Conservation (phyloP, 306 rosid species). For the Cicer pinnatifidum region DNA sequence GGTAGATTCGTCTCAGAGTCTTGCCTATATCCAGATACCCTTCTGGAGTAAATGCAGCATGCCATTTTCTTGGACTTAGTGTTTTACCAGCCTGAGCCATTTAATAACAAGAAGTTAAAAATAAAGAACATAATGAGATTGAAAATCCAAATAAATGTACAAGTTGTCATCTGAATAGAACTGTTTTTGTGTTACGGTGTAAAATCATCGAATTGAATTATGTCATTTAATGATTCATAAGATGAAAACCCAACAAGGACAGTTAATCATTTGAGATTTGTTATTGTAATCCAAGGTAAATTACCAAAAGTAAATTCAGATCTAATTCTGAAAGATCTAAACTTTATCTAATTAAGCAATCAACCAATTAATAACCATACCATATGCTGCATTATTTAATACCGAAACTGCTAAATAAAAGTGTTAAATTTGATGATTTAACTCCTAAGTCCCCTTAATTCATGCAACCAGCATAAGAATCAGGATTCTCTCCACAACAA, state of each 20-base stretch:
- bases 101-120: conserved; percentile 33
- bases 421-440: conserved; percentile 4
- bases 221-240: conserved; percentile 8
- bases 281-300: conserved; percentile 35
- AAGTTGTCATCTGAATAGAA: conserved; percentile 15
- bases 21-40: conserved; percentile 85
- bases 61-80: conserved; percentile 90
- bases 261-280: conserved; percentile 17
- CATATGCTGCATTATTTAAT: conserved; percentile 3
- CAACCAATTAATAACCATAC: conserved; percentile 35
- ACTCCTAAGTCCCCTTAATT: neutral
- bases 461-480: conserved; percentile 1
- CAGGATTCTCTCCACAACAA: neutral
- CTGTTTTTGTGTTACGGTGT: neutral
- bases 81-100: conserved; percentile 88
- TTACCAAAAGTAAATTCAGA: conserved; percentile 32
- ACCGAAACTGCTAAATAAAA: conserved; percentile 4
- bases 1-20: conserved; percentile 81
- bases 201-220: conserved; percentile 28
- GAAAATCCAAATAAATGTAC: conserved; percentile 26
- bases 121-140: conserved; percentile 11
- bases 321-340: conserved; percentile 10
- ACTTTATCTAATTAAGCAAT: conserved; percentile 20
- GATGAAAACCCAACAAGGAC: conserved; percentile 32
- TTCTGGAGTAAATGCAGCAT: conserved; percentile 79